Evolutionary conservation across 331 rosid genomes (phyloP), one percentile per base, ranked within the genome.

Genomic region (Rhamnella rubrinervis): DNA sequence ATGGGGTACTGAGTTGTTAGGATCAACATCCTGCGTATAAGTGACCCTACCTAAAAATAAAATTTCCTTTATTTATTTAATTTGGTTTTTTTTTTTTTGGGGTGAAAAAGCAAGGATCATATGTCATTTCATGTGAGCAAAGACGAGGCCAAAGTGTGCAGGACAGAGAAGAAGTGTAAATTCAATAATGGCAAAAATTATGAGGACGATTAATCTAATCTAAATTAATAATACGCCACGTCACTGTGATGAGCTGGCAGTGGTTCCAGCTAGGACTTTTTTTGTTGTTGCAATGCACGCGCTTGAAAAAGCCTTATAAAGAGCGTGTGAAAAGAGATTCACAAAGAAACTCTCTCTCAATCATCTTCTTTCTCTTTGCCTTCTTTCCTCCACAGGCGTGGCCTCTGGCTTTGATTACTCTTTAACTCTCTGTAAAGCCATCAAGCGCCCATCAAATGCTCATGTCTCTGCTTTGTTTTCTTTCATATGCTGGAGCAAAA

Each of bases 381-480:
- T 57, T 83, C 79, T 75, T 68, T 63, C 60, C 23, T 74, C 52
- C 66, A 66, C 74, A 84, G 83, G 98, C 98, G 96, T 92, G 98
- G 90, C 75, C 78, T 86, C 83, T 70, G 82, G 93, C 80, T 87
- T 84, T 90, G 85, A 92, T 90, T 84, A 79, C 87, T 81, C 76
- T 82, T 28, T 58, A 31, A 31, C 67, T 78, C 25, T 73, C 58
- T 58, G 51, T 59, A 23, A 75, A 76, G 81, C 81, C 74, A 77
- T 76, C 80, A 79, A 79, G 58, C 79, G 83, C 75, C 66, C 88
- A 81, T 85, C 83, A 76, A 63, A 58, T 4, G 35, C 84, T 74
- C 83, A 71, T 79, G 81, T 81, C 73, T 78, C 25, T 52, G 64
- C 67, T 78, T 81, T 77, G 80, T 79, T 80, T 84, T 83, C 28